phyloP scores from a whole-genome alignment of 768 basidiomycete genomes.

The Kwoniella heveanensis region DNA sequence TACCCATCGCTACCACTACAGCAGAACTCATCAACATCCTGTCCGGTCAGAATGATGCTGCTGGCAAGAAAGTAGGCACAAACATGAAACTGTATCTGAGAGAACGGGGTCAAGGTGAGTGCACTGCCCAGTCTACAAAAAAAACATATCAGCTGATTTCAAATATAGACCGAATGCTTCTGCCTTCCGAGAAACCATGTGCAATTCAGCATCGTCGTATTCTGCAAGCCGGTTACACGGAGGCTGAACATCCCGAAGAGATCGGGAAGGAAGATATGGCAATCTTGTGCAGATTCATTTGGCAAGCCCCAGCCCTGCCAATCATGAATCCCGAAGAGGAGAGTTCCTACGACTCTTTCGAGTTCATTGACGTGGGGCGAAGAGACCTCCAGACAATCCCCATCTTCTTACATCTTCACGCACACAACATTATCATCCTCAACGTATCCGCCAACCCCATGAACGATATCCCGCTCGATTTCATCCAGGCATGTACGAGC shows the following conservation, averaged over 20 bases:
- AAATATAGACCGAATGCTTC: slow-evolving; percentile 85
- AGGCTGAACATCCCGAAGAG: slow-evolving; percentile 74
- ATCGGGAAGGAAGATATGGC: slow-evolving; percentile 76
- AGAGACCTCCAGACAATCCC: slow-evolving; percentile 84
- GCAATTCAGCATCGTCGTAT: slow-evolving; percentile 79
- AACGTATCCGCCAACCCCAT: slow-evolving; percentile 92
- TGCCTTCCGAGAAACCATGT: slow-evolving; percentile 77
- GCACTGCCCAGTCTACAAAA: too few relatives aligned
- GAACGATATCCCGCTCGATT: slow-evolving; percentile 94
- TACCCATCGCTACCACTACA: slow-evolving; percentile 69
- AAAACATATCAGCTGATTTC: too few relatives aligned
- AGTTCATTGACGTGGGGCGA: slow-evolving; percentile 77
- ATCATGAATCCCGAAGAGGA: slow-evolving; percentile 65
- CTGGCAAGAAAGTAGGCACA: slow-evolving; percentile 41
- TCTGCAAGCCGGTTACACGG: slow-evolving; percentile 81
- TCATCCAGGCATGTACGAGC: slow-evolving; percentile 81
- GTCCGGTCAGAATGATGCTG: slow-evolving; percentile 56
- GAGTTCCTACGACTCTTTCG: slow-evolving; percentile 69
- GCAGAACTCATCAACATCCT: slow-evolving; percentile 67
- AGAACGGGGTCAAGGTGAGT: slow-evolving; percentile 58
- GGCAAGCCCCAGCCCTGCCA: slow-evolving; percentile 63
- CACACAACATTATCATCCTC: slow-evolving; percentile 78
- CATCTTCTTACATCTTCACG: slow-evolving; percentile 78
- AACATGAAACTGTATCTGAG: slow-evolving; percentile 61
- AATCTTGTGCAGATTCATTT: slow-evolving; percentile 86